Evolutionary conservation across 148 eudicot species (phyloP).

Genomic region (Vaccinium macrocarpon): DNA sequence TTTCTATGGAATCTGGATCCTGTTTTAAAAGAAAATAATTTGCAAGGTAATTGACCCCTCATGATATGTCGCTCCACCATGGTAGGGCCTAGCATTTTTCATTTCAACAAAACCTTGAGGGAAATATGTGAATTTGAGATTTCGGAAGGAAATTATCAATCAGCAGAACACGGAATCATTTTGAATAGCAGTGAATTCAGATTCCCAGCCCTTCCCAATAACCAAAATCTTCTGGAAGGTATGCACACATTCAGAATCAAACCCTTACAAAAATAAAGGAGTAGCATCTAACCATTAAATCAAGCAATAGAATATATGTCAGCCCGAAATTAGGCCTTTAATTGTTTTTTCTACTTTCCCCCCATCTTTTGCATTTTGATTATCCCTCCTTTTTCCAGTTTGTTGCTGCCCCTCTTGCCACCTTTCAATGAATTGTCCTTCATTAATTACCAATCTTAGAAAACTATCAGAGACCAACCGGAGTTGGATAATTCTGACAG

Average conservation of each 20-base stretch:
- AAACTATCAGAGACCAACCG: neutral
- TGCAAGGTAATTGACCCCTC: neutral
- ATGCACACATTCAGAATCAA: no score
- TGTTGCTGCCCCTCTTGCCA: no score
- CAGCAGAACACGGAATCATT: neutral
- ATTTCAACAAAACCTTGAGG: neutral
- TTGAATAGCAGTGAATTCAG: neutral
- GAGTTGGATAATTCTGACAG: neutral
- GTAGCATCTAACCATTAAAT: no score
- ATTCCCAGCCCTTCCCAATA: neutral
- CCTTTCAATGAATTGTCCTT: no score
- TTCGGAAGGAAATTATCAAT: neutral
- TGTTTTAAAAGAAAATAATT: neutral
- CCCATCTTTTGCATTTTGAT: no score
- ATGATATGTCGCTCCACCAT: neutral
- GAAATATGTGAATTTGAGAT: no score
- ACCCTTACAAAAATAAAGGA: no score
- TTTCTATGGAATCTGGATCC: neutral
- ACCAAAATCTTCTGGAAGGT: neutral
- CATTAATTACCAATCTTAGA: neutral
- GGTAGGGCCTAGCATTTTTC: neutral
- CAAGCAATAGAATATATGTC: no score
- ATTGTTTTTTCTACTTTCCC: no score
- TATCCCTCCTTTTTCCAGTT: no score
- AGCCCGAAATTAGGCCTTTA: no score